A percentile compares a stretch with the other conserved stretches of the same genome.
phyloP scores from a whole-genome alignment of 2,329 filamentous ascomycete species.

The Aspergillus melleus region DNA sequence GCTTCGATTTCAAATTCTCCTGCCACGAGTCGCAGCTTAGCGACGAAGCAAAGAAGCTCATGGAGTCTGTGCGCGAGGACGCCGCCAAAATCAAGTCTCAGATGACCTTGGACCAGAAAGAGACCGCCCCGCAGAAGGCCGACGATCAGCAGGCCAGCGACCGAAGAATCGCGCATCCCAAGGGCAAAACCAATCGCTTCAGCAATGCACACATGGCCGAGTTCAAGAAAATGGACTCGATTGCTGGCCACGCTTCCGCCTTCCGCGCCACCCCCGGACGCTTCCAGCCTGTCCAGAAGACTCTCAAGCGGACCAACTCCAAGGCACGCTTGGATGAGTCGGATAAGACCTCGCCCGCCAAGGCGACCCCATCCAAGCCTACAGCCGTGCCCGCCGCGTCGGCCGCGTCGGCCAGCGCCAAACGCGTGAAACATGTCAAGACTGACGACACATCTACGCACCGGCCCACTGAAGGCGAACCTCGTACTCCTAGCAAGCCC shows the following conservation, averaged over 20 bases:
- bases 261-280: constrained; percentile 55
- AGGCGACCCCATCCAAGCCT: constrained; percentile 40
- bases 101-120: constrained; percentile 62
- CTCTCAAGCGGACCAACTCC: constrained; percentile 54
- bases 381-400: constrained; percentile 20
- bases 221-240: constrained; percentile 98
- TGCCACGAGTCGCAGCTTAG: constrained; percentile 47
- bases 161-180: constrained; percentile 78
- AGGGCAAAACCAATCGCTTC: constrained; percentile 74
- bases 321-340: constrained; percentile 66
- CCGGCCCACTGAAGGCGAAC: constrained; percentile 40
- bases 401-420: constrained; percentile 51
- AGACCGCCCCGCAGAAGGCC: constrained; percentile 48
- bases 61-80: constrained; percentile 70
- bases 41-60: constrained; percentile 55
- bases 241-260: constrained; percentile 79
- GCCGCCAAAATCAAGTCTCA: constrained; percentile 69
- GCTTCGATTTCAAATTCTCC: constrained; percentile 49
- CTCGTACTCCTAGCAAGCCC: constrained; percentile 24
- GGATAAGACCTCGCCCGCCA: constrained; percentile 37
- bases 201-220: constrained; percentile 82
- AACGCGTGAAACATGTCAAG: constrained; percentile 68
- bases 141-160: constrained; percentile 44
- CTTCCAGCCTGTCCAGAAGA: constrained; percentile 41
- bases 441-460: constrained; percentile 69